Conservation (phyloP, 1,139 yeast genomes). For the Torulaspora globosa region DNA sequence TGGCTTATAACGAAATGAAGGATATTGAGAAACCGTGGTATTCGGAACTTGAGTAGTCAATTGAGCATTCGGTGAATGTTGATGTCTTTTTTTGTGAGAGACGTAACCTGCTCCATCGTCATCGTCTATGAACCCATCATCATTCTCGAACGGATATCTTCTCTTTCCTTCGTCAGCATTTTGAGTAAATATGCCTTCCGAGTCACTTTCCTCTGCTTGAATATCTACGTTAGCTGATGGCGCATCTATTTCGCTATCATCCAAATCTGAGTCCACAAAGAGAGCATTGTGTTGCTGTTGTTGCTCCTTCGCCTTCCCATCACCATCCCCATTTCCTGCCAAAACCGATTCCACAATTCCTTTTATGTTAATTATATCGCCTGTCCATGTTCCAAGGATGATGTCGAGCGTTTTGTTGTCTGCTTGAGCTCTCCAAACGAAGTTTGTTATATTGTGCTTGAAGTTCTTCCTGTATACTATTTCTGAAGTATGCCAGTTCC, state of each 20-base stretch:
- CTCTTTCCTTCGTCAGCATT: conserved; percentile 29
- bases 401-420: conserved; percentile 31
- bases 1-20: conserved; percentile 36
- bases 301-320: conserved; percentile 1
- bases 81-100: conserved; percentile 28
- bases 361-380: conserved; percentile 44
- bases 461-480: conserved; percentile 31
- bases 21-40: background rate
- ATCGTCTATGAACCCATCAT: conserved; percentile 50
- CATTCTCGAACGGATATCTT: conserved; percentile 34
- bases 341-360: conserved; percentile 34
- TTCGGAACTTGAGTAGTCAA: background rate
- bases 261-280: conserved; percentile 34
- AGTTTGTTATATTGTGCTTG: conserved; percentile 32
- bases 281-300: conserved; percentile 16
- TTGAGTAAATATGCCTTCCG: conserved; percentile 31
- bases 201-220: conserved; percentile 28
- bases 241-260: conserved; percentile 21
- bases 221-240: conserved; percentile 33
- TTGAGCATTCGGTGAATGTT: background rate
- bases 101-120: conserved; percentile 54
- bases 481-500: conserved; percentile 44
- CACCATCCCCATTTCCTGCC: conserved; percentile 4
- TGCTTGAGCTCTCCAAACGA: conserved; percentile 35
- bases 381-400: conserved; percentile 51